Conservation (phyloP, 129 eudicot species). For the Artemisia tridentata region DNA sequence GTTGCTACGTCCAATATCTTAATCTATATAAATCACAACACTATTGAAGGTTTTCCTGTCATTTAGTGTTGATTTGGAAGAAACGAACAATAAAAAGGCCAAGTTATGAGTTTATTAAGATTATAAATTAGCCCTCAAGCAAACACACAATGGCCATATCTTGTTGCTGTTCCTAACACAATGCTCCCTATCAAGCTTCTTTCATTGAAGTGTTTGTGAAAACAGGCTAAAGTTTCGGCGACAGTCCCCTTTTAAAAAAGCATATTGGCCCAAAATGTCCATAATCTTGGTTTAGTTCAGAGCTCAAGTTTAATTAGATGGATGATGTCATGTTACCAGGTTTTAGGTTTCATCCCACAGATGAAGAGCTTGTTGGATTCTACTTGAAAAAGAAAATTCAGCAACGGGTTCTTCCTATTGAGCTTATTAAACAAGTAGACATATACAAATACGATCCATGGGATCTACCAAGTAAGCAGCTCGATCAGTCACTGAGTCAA, state of each 20-base stretch:
- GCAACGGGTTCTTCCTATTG: conserved; percentile 33
- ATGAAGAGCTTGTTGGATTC: conserved; percentile 42
- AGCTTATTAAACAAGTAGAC: conserved; percentile 41
- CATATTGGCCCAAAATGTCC: conserved; percentile 16
- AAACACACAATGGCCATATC: conserved; percentile 26
- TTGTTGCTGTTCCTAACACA: conserved; percentile 17
- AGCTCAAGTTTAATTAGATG: conserved; percentile 16
- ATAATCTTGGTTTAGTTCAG: conserved; percentile 10
- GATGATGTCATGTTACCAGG: conserved; percentile 45
- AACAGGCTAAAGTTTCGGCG: conserved; percentile 12
- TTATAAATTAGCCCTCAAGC: conserved; percentile 30
- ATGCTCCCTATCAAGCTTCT: conserved; percentile 23
- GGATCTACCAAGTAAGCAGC: conserved; percentile 42
- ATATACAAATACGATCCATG: conserved; percentile 42
- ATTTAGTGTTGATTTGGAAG: conserved; percentile 9
- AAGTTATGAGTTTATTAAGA: conserved; percentile 4
- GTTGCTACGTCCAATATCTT: conserved; percentile 12
- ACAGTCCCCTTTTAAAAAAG: conserved; percentile 19
- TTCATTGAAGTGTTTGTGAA: background rate
- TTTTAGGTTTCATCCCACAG: conserved; percentile 45
- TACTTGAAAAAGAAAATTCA: conserved; percentile 39
- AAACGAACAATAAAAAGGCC: conserved; percentile 16
- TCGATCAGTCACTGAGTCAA: background rate
- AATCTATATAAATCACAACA: conserved; percentile 11
- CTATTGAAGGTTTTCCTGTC: conserved; percentile 26